Base-by-base conservation (phyloP, 2,329 filamentous ascomycete species). In the Chaetoscypha palmicola region DNA sequence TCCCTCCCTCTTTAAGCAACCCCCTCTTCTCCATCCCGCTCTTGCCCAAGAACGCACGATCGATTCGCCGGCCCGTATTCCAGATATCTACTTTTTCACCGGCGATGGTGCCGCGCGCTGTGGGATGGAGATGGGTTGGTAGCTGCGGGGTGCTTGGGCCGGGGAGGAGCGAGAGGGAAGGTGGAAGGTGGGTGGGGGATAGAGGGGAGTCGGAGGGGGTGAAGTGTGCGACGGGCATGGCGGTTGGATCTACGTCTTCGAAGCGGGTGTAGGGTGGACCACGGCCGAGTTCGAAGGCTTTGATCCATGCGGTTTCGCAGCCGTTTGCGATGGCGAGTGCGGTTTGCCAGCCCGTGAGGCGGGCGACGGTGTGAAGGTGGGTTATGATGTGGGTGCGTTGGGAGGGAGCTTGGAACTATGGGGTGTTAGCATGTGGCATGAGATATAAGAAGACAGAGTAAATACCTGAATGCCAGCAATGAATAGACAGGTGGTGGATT, bases 311-410 rank as follows among this genome's bases (percentile, higher is more conserved):
- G 2, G 80, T 82, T 64, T 97, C 90, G 62, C 88, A 94, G 1
- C 88, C 89, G 38, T 77, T 73, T 0, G 87, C 87, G 50, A 96
- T 91, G 31, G 89, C 79, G 24, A 79, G 76, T 1, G 88, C 85
- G 1, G 84, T 88, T 56, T 88, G 83, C 85, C 88, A 96, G 0
- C 92, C 92, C 0, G 88, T 95, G 5, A 92, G 71, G 1, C 81
- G 77, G 2, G 84, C 78, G 30, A 94, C 81, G 55, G 88, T 81
- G 54, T 80, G 75, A 43, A 96, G 72, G 21, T 84, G 79, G 24
- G 74, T 72, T 50, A 96, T 74, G 0, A 83, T 76, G 86, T 88
- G 94, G 45, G 76, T 73, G 1, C 92, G 79, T 58, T 97, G 89
- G 1, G 66, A 68, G 3, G 78, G 62, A 47, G 86, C 77, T 55